Base-by-base conservation (phyloP, 2,329 filamentous ascomycete species). In the Akanthomyces uredinophilus region DNA sequence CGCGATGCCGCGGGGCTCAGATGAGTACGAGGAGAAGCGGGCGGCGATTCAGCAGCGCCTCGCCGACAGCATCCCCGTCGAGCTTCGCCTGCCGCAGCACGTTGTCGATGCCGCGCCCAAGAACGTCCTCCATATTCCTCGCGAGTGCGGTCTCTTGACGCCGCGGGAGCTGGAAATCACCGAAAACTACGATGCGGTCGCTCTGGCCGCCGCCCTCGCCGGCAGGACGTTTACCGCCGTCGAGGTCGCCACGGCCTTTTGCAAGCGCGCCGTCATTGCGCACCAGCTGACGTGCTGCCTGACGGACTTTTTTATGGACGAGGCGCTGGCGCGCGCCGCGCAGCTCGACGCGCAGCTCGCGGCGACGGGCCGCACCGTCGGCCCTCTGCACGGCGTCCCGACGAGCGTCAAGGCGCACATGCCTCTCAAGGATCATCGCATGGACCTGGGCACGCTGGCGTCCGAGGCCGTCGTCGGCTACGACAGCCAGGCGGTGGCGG, bases 391-490 rank as follows among this genome's bases (percentile, higher is more conserved):
- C 71, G 86, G 85, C 13, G 72, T 74, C 3, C 73, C 73, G 2
- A 53, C 74, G 24, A 72, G 83, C 1, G 75, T 88, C 62, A 88
- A 88, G 66, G 83, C 87, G 67, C 83, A 85, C 62, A 84, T 87
- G 72, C 81, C 84, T 35, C 70, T 86, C n/a, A 70, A 72, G 0
- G 79, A 81, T 4, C 78, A 78, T 20, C 79, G 78, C 52, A 78
- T 77, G 5, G 79, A 79, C 0, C 69, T 80, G 2, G 84, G 85
- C 1, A 83, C 87, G 62, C 75, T 82, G 13, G 6, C 77, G 75
- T 35, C 77, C 81, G 65, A 83, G 78, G 47, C 74, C 77, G 64
- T 76, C 78, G 81, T 82, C 16, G 70, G 74, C 13, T 71, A 78
- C 37, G 83, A 88, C 68, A 78, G 83, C 6, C 81, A 83, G 0